Evolutionary conservation across 1,139 yeast species (phyloP).

Genomic region (Saccharomyces hybrid): DNA sequence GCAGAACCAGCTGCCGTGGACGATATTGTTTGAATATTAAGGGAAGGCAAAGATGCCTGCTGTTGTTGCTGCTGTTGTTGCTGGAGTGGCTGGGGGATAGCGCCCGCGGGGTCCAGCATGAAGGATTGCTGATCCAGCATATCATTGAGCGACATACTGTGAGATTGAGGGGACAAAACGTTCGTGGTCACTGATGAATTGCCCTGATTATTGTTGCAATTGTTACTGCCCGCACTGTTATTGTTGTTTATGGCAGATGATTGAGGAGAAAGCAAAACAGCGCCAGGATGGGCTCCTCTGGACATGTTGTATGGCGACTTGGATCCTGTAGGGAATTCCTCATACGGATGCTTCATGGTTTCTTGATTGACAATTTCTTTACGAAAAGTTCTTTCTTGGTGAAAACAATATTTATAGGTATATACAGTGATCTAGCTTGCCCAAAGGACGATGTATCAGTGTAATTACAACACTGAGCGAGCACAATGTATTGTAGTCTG

Average conservation of each 20-base stretch:
- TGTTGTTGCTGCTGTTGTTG: conserved; percentile 1
- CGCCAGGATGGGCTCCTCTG: conserved; percentile 34
- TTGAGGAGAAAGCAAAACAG: conserved; percentile 19
- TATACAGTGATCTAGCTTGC: not conserved
- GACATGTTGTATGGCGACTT: conserved; percentile 5
- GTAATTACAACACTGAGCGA: not conserved
- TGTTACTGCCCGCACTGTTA: conserved; percentile 1
- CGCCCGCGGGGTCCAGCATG: conserved; percentile 5
- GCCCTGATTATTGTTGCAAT: conserved; percentile 7
- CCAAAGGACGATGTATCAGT: not conserved
- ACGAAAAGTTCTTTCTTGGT: not conserved
- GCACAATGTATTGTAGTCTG: not conserved
- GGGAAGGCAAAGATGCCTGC: conserved; percentile 2
- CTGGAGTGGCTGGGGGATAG: not conserved
- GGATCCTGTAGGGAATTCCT: conserved; percentile 4
- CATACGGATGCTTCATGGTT: not conserved
- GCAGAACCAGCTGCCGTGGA: conserved; percentile 13
- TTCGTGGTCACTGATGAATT: conserved; percentile 12
- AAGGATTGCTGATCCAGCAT: conserved; percentile 20
- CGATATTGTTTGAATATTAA: not conserved
- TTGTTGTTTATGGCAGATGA: too few relatives aligned
- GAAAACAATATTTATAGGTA: not conserved
- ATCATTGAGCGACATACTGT: conserved; percentile 19
- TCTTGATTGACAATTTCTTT: not conserved
- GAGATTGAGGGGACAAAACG: conserved; percentile 9